phyloP scores from a whole-genome alignment of 2,329 filamentous ascomycete genomes.

The Claviceps humidiphila region DNA sequence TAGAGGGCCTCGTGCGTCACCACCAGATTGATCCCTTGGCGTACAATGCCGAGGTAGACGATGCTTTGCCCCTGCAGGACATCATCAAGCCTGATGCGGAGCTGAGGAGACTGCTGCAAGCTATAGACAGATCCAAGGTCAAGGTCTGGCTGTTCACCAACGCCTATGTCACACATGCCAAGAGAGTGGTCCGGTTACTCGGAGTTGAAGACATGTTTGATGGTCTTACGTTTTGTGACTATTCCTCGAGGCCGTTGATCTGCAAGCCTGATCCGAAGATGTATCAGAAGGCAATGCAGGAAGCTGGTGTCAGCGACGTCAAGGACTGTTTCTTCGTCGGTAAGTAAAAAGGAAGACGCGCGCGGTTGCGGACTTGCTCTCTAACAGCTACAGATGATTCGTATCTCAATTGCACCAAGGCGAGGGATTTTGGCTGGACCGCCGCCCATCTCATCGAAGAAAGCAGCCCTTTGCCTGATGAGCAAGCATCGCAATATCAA shows the following conservation, averaged over 20 bases:
- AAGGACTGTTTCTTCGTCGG: constrained; percentile 86
- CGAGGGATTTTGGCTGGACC: constrained; percentile 72
- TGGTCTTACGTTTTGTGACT: constrained; percentile 91
- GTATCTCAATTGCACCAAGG: constrained; percentile 63
- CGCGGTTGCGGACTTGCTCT: not conserved
- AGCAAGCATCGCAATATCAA: constrained; percentile 57
- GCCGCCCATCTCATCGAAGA: constrained; percentile 77
- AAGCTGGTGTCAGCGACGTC: constrained; percentile 56
- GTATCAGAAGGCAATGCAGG: constrained; percentile 78
- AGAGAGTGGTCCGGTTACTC: constrained; percentile 67
- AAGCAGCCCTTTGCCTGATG: constrained; percentile 46
- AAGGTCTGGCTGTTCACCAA: constrained; percentile 93
- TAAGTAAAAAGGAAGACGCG: constrained; percentile 29
- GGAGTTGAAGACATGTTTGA: constrained; percentile 83
- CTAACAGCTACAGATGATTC: constrained; percentile 58
- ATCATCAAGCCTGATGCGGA: constrained; percentile 69
- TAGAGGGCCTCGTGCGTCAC: constrained; percentile 84
- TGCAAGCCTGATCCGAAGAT: constrained; percentile 80
- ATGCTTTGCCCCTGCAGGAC: constrained; percentile 75
- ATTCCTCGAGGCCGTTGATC: constrained; percentile 55
- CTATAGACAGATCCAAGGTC: constrained; percentile 73
- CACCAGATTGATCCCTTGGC: constrained; percentile 92
- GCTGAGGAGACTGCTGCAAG: constrained; percentile 62
- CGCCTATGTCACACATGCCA: constrained; percentile 80
- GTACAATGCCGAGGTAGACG: constrained; percentile 90